These are phyloP conservation scores for Apiospora pterosperma DNA, from an alignment of 2,329 filamentous ascomycete genomes.

Conservation along the genomic window DNA sequence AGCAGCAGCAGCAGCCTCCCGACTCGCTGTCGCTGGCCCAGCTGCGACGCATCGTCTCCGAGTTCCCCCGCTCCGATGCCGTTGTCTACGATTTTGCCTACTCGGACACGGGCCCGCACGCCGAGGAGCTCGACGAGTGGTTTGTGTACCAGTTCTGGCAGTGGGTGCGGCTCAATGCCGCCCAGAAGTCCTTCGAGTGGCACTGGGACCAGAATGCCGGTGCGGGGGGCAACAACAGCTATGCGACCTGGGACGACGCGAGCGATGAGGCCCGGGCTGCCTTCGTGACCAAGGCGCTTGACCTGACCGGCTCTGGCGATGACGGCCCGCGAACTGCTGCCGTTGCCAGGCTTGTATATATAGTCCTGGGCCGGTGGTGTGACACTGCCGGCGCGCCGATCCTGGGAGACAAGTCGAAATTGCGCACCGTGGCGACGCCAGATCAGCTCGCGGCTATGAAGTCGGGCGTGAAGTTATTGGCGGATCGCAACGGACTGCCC, in stretches of 20 bases:
- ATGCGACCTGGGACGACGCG: slow-evolving; percentile 63
- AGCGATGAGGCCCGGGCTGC: slow-evolving; percentile 50
- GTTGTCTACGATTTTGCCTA: slow-evolving; percentile 84
- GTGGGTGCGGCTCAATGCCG: slow-evolving; percentile 71
- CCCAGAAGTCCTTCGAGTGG: slow-evolving; percentile 73
- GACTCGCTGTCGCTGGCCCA: slow-evolving; percentile 77
- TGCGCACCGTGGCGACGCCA: slow-evolving; percentile 45
- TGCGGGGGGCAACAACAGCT: slow-evolving; percentile 31
- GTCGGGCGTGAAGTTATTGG: slow-evolving; percentile 47
- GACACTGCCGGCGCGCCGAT: slow-evolving; percentile 54
- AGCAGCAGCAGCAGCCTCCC: slow-evolving; percentile 28
- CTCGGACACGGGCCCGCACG: slow-evolving; percentile 67
- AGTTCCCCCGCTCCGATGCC: slow-evolving; percentile 67
- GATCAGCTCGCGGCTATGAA: slow-evolving; percentile 59
- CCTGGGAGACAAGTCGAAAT: slow-evolving; percentile 39
- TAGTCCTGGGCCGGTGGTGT: slow-evolving; percentile 68
- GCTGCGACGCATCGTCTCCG: slow-evolving; percentile 68
- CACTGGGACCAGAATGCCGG: slow-evolving; percentile 60
- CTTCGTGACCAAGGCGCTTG: slow-evolving; percentile 56
- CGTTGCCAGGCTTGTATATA: slow-evolving; percentile 56
- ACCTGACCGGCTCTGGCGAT: slow-evolving; percentile 41
- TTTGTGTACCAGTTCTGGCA: slow-evolving; percentile 90
- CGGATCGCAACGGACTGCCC: slow-evolving; percentile 46
- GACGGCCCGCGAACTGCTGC: slow-evolving; percentile 47
- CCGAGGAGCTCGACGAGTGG: slow-evolving; percentile 95